A percentile compares a stretch with the other conserved stretches of the same genome.
These are phyloP conservation scores for Penicillium sp. DNA, from an alignment of 2,329 filamentous ascomycete genomes.

Conservation along the genomic window DNA sequence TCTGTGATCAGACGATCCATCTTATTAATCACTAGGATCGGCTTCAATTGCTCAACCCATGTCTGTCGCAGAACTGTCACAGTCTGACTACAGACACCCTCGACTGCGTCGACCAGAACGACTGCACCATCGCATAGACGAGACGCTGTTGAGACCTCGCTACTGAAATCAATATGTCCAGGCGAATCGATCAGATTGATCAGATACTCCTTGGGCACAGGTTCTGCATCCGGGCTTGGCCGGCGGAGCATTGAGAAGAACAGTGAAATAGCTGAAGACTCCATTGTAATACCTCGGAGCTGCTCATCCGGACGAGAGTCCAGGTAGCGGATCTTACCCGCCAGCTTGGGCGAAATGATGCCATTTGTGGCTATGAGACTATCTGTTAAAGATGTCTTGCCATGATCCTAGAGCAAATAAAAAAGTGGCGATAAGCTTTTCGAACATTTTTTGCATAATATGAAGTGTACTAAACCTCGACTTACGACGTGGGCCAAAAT, in stretches of 20 bases:
- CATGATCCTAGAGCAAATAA: constrained; percentile 67
- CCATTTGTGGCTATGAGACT: constrained; percentile 96
- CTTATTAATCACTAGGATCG: constrained; percentile 94
- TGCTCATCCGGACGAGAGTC: constrained; percentile 97
- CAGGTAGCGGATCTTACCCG: constrained; percentile 95
- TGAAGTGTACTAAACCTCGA: constrained; percentile 16
- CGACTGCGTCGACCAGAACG: constrained; percentile 92
- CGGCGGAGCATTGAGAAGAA: constrained; percentile 90
- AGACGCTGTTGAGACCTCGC: constrained; percentile 94
- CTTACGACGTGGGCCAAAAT: constrained; percentile 86
- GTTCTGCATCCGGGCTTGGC: constrained; percentile 63
- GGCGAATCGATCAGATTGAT: constrained; percentile 98
- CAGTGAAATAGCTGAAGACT: constrained; percentile 94
- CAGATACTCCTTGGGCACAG: constrained; percentile 81
- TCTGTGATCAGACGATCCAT: constrained; percentile 94
- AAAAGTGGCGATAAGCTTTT: constrained; percentile 2
- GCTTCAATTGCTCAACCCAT: constrained; percentile 94
- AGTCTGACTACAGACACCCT: constrained; percentile 97
- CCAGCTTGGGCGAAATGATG: constrained; percentile 96
- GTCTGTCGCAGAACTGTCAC: constrained; percentile 93
- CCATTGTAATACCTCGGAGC: constrained; percentile 97
- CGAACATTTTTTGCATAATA: background rate
- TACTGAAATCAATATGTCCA: constrained; percentile 97
- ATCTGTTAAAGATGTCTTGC: constrained; percentile 95
- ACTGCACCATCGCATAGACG: constrained; percentile 91